These are phyloP conservation scores for Mycosphaerella arachidis DNA, from an alignment of 2,329 filamentous ascomycete species.

Conservation along the genomic window DNA sequence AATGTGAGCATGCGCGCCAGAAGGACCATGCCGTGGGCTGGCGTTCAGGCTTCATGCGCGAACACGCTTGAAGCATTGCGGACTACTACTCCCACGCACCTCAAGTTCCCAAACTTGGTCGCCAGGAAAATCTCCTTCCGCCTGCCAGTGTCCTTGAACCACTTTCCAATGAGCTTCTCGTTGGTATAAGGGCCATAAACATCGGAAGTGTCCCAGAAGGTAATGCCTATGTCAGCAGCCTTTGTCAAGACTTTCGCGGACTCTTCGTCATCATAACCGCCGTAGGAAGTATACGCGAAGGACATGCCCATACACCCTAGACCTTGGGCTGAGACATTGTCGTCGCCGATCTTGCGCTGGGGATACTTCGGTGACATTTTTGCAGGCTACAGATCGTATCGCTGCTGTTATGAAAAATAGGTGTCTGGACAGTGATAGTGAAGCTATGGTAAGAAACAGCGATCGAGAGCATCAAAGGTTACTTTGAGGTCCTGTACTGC, in stretches of 20 bases:
- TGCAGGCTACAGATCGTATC: not conserved
- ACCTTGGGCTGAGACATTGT: conserved; percentile 31
- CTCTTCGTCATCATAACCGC: conserved; percentile 28
- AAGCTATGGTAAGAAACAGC: no score
- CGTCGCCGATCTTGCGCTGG: conserved; percentile 40
- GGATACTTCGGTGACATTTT: conserved; percentile 31
- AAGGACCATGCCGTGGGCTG: no score
- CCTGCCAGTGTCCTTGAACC: conserved; percentile 38
- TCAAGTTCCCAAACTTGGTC: conserved; percentile 36
- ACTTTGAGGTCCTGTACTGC: no score
- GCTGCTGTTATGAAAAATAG: not conserved
- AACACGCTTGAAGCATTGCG: no score
- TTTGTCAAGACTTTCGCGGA: conserved; percentile 25
- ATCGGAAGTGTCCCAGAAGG: conserved; percentile 30
- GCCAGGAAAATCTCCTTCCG: conserved; percentile 40
- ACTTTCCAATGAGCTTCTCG: conserved; percentile 35
- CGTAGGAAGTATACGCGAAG: conserved; percentile 31
- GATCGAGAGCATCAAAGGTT: no score
- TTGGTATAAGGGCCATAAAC: conserved; percentile 31
- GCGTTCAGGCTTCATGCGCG: no score
- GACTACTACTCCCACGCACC: not conserved
- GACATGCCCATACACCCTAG: conserved; percentile 36
- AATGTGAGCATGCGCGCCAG: no score
- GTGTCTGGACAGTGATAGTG: no score
- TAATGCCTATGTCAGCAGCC: conserved; percentile 28